Evolutionary conservation across 2,329 filamentous ascomycete species (phyloP), one percentile per base, ranked within the genome.

Genomic region (Botryosphaeria dothidea): DNA sequence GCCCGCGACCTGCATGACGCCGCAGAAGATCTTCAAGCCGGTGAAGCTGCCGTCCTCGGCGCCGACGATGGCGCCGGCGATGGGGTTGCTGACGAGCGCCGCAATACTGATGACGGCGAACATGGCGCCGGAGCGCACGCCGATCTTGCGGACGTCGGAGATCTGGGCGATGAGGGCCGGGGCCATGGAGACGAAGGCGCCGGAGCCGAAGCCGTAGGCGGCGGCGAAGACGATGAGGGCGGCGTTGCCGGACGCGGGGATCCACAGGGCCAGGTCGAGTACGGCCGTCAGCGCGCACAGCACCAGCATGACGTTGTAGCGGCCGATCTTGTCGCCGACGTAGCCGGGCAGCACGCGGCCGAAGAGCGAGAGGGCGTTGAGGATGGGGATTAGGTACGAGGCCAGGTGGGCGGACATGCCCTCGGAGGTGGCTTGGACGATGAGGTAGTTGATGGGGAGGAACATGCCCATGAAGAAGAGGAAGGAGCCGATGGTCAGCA

Each of bases 151-250:
- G 41, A 92, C 84, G 51, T 91, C 88, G 1, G 86, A 88, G 67
- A 92, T 90, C 71, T 92, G 89, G 1, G 88, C 89, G 23, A 93
- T 80, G 15, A 90, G 79, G 0, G 88, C 84, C 0, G 90, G 88
- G 0, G 81, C 81, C 19, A 92, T 78, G 0, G 85, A 85, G 38
- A 90, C 85, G 69, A 88, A 90, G 2, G 86, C 85, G 13, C 90
- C 90, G 0, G 86, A 88, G 15, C 83, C 83, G 73, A 92, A 91
- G 19, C 90, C 90, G 69, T 90, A 92, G 6, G 91, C 75, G n/a
- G 84, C 80, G 13, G 85, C 83, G 73, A 91, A 92, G 38, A 87
- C 80, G 57, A 92, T 83, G 65, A 89, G 85, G 1, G 85, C 83
- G 19, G 83, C 83, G 23, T 85, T 84, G 62, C 78, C 78, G 3